Base-by-base conservation (phyloP, 1,139 yeast genomes). In the Meyerozyma sp. region DNA sequence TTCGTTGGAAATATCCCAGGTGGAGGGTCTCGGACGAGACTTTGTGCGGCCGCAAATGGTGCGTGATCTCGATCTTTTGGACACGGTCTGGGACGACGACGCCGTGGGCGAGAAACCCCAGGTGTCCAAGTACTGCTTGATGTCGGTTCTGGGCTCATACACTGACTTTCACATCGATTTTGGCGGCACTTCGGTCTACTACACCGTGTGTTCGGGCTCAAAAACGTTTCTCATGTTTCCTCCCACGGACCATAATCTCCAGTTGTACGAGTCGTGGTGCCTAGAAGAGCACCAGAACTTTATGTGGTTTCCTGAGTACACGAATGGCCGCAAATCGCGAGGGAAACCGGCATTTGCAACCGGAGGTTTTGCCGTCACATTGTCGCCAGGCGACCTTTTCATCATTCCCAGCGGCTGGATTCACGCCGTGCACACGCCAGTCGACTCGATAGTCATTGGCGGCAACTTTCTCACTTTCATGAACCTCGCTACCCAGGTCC, bases 391-490 rank as follows among this genome's bases (percentile, higher is more conserved):
- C 0, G 96, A 90, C 58, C 73, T 89, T 23, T 74, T 90, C 61
- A 70, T 89, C 13, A 84, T 90, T 13, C 96, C 97, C 2, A 81
- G 95, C 42, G 96, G 96, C 0, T 90, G 96, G 95, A 89, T 90
- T 42, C 97, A 90, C 62, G 84, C 94, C 0, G 97, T 90, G 0
- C 81, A 81, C 55, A 89, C 96, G 0, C 94, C 95, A 0, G 66
- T 68, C 16, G 96, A 90, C 56, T 80, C 95, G 0, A 65, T 89
- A 2, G 90, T 90, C 2, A 79, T 90, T 44, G 96, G 97, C 2
- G 96, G 97, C 0, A 90, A 90, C 58, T 90, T 82, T 58, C 65
- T 90, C 28, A 87, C 95, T 0, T 58, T 80, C 38, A 65, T 79
- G 46, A 83, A 84, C 54, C 63, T 88, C 53, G 65, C 67, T 10